These are phyloP conservation scores for Penicillium thymicola DNA, from an alignment of 2,329 filamentous ascomycete genomes.

Conservation along the genomic window DNA sequence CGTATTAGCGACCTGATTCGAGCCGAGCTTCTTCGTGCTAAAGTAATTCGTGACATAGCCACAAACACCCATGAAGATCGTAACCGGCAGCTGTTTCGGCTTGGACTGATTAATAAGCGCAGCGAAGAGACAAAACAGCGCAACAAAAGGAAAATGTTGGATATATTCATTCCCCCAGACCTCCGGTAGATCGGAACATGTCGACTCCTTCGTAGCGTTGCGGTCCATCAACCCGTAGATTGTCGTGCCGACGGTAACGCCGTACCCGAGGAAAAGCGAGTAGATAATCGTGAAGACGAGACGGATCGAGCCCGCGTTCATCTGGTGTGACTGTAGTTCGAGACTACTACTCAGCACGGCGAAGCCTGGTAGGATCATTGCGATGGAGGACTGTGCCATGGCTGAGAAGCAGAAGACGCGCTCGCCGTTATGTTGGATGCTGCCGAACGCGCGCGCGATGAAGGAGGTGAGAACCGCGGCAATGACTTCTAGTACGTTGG, in stretches of 20 bases:
- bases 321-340: conserved; percentile 64
- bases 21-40: conserved; percentile 60
- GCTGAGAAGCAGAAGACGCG: conserved; percentile 63
- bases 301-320: conserved; percentile 60
- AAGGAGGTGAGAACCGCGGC: conserved; percentile 65
- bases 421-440: conserved; percentile 46
- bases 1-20: conserved; percentile 71
- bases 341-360: conserved; percentile 57
- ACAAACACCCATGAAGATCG: conserved; percentile 66
- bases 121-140: conserved; percentile 68
- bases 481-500: conserved; percentile 37
- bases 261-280: conserved; percentile 67
- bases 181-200: conserved; percentile 40
- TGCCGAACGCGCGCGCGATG: conserved; percentile 63
- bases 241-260: conserved; percentile 62
- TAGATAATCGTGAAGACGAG: conserved; percentile 59
- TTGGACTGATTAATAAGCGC: conserved; percentile 78
- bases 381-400: conserved; percentile 52
- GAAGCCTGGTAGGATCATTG: conserved; percentile 66
- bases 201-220: conserved; percentile 49
- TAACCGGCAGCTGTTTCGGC: conserved; percentile 70
- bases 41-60: conserved; percentile 54
- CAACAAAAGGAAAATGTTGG: conserved; percentile 68
- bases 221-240: conserved; percentile 59
- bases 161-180: conserved; percentile 46